Evolutionary conservation across 2,329 filamentous ascomycete species (phyloP), one percentile per base, ranked within the genome.

Genomic region (Calonectria honghensis): DNA sequence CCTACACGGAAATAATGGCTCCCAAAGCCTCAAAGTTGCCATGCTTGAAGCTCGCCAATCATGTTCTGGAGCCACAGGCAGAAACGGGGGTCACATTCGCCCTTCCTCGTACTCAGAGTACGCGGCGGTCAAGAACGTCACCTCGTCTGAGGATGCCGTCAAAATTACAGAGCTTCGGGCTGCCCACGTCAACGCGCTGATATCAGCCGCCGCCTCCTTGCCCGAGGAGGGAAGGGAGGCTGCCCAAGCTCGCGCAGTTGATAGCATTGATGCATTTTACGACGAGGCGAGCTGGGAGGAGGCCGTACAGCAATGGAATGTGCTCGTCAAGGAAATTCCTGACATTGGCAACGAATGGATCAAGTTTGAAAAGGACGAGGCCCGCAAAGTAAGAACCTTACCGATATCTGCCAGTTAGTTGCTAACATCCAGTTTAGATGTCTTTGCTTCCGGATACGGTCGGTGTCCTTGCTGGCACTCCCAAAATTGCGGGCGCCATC

Each of bases 211-310:
- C 9, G 27, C 65, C 5, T 31, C 57, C 3, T 24, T 70, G 18
- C 57, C 59, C 3, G 68, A 65, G 18, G 68, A 54, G 0, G 68
- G 68, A 4, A 61, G 39, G 20, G 6, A 41, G 4, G 68, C 68
- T 39, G 68, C 68, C 18, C 54, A 70, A 45, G 68, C 57, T 6
- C 57, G 68, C 3, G 13, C 45, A n/a, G 57, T 70, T 7, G 68
- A 70, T 48, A 70, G 68, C 24, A 54, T 70, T 18, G 68, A 70
- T 54, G 68, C 68, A 18, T 70, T 70, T 29, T 70, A 51, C 24
- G 50, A 65, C 20, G 35, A 45, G 16, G 35, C 61, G 18, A 32
- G 61, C 9, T 70, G 59, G 57, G 27, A 65, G 5, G 57, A 48
- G 6, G 68, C 68, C 20, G 68, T 70, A 2, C 13, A 54, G 5